Conservation (phyloP, 805 yeast species). For the Lipomyces mesembrius region DNA sequence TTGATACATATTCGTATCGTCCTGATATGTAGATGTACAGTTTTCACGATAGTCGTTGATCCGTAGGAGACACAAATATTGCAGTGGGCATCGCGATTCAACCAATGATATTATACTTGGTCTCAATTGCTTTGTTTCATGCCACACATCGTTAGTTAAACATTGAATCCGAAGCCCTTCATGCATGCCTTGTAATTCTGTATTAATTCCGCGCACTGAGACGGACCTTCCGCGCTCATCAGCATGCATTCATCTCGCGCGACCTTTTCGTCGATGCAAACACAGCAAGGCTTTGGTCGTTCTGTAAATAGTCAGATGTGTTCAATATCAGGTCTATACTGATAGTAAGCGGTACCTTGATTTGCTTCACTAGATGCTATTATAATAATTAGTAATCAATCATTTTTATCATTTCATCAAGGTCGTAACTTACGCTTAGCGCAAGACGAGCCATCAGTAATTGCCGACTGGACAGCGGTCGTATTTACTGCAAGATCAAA, state of each 20-base stretch:
- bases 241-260: slow-evolving; percentile 85
- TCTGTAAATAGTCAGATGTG: slow-evolving; percentile 7
- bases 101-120: not conserved
- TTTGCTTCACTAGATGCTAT: not conserved
- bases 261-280: slow-evolving; percentile 82
- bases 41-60: too few relatives aligned
- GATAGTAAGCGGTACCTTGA: not conserved
- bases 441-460: not conserved
- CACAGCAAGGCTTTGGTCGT: slow-evolving; percentile 96
- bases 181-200: slow-evolving; percentile 80
- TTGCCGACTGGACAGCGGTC: not conserved
- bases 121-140: not conserved
- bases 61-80: too few relatives aligned
- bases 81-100: too few relatives aligned
- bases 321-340: not conserved
- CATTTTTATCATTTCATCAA: not conserved
- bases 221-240: slow-evolving; percentile 79
- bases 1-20: not conserved
- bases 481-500: not conserved
- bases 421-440: not conserved
- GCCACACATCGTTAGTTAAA: slow-evolving; percentile 39
- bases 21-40: slow-evolving; percentile 9
- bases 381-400: not conserved
- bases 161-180: slow-evolving; percentile 86
- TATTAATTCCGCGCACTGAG: slow-evolving; percentile 76